phyloP scores from a whole-genome alignment of 805 yeast species.

The Hanseniaspora pseudoguilliermondii region DNA sequence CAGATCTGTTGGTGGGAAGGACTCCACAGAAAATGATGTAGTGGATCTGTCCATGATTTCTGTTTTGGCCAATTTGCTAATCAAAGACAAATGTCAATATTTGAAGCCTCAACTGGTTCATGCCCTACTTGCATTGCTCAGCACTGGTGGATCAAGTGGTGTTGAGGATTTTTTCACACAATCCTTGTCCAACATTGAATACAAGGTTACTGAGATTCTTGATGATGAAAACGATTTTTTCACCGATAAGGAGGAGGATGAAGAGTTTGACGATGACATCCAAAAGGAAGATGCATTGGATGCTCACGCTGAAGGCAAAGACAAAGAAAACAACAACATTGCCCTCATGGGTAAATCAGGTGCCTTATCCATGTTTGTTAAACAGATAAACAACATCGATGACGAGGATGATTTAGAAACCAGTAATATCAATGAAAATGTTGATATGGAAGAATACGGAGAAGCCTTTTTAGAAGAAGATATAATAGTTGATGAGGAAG shows the following conservation, averaged over 20 bases:
- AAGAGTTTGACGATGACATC: slow-evolving; percentile 22
- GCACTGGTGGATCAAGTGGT: slow-evolving; percentile 34
- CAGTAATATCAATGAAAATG: neutral
- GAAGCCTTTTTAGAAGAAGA: slow-evolving; percentile 1
- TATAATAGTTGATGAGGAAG: slow-evolving; percentile 9
- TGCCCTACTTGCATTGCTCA: slow-evolving; percentile 62
- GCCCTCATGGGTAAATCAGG: slow-evolving; percentile 9
- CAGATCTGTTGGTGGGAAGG: neutral
- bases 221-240: slow-evolving; percentile 12
- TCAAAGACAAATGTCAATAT: slow-evolving; percentile 55
- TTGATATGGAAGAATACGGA: neutral
- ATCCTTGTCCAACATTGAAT: slow-evolving; percentile 3
- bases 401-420: neutral
- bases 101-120: slow-evolving; percentile 72
- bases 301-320: neutral
- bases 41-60: slow-evolving; percentile 48
- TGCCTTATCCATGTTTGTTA: slow-evolving; percentile 9
- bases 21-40: slow-evolving; percentile 17
- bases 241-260: slow-evolving; percentile 18
- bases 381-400: slow-evolving; percentile 2
- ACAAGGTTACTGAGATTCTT: neutral
- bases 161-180: slow-evolving; percentile 12
- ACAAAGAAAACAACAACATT: neutral
- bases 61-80: slow-evolving; percentile 45
- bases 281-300: neutral